These are phyloP conservation scores for Curvularia spicifera DNA, from an alignment of 2,329 filamentous ascomycete genomes.

Conservation along the genomic window DNA sequence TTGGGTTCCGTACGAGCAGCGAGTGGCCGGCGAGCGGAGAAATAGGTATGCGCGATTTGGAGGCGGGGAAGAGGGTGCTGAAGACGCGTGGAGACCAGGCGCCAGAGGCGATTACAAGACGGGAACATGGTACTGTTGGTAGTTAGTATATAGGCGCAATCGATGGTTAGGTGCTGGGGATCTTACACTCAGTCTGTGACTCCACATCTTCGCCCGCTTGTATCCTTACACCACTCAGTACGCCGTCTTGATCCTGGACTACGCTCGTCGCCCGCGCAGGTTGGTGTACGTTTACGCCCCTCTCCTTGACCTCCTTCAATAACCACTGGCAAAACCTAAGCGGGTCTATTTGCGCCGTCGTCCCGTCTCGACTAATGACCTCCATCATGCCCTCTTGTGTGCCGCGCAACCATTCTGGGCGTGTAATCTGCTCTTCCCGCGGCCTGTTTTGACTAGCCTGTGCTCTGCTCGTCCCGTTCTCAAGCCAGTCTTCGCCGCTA, in stretches of 20 bases:
- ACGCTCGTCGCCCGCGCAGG: constrained; percentile 65
- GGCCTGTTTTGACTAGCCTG: constrained; percentile 52
- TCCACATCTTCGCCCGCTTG: constrained; percentile 10
- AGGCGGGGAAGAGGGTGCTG: constrained; percentile 65
- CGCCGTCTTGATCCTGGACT: constrained; percentile 57
- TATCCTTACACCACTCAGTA: constrained; percentile 59
- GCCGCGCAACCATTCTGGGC: constrained; percentile 66
- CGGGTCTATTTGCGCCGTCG: constrained; percentile 74
- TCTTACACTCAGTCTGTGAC: constrained; percentile 18
- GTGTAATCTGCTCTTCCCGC: constrained; percentile 34
- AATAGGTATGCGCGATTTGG: constrained; percentile 62
- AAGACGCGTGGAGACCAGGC: constrained; percentile 76
- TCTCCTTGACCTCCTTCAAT: constrained; percentile 61
- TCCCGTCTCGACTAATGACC: constrained; percentile 65
- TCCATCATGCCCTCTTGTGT: constrained; percentile 64
- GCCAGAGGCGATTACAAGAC: constrained; percentile 71
- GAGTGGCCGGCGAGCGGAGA: constrained; percentile 73
- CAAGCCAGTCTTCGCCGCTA: constrained; percentile 69
- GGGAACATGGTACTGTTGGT: constrained; percentile 63
- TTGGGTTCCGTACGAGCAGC: constrained; percentile 68
- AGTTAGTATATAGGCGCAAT: constrained; percentile 20
- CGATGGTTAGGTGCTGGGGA: not conserved
- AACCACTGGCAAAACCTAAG: constrained; percentile 70
- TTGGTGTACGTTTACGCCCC: constrained; percentile 71
- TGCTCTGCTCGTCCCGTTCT: constrained; percentile 67